Evolutionary conservation across 140 eudicot species (phyloP), one percentile per base, ranked within the genome.

Genomic region (Anethum foeniculum): DNA sequence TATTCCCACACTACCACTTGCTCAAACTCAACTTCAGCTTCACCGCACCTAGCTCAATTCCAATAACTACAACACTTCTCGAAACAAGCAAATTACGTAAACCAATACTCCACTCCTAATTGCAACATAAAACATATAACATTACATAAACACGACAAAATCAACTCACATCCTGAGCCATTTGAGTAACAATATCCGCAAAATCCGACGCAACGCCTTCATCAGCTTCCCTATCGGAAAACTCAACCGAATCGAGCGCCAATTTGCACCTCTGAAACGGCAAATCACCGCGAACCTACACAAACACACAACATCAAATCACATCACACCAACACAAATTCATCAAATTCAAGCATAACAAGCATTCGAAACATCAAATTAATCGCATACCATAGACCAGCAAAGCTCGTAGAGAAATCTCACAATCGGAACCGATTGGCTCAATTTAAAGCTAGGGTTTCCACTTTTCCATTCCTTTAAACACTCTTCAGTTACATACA

Each of bases 141-240:
- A 46, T 2, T 6, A 65, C 38, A 64, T 64, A 64, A 0, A 10
- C 47, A 81, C 12, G 38, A 82, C 38, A 6, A 76, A 8, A 36
- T 2, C 3, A 5, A 86, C 97, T 95, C 83, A 95, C 99, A 60
- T 92, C 99, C 76, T 88, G 97, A 76, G 99, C 99, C 93, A 92
- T 89, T 85, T 95, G 99, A 34, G 97, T 76, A n/a, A 95, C 87
- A 83, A 95, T 83, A 89, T 95, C 99, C 6, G 99, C 97, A 39
- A 95, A 89, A 87, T 79, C 68, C 3, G 99, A 95, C 16, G 92
- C 85, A 16, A 87, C 71, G 3, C 93, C 96, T n/a, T 85, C 93
- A 44, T 88, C 90, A 3, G 89, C 85, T 51, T 76, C 87, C 47
- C 71, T 75, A 56, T 90, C 96, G 30, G 49, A 75, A 78, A 87